These are phyloP conservation scores for Teratosphaeria zuluensis DNA, from an alignment of 2,329 filamentous ascomycete species.

Conservation along the genomic window DNA sequence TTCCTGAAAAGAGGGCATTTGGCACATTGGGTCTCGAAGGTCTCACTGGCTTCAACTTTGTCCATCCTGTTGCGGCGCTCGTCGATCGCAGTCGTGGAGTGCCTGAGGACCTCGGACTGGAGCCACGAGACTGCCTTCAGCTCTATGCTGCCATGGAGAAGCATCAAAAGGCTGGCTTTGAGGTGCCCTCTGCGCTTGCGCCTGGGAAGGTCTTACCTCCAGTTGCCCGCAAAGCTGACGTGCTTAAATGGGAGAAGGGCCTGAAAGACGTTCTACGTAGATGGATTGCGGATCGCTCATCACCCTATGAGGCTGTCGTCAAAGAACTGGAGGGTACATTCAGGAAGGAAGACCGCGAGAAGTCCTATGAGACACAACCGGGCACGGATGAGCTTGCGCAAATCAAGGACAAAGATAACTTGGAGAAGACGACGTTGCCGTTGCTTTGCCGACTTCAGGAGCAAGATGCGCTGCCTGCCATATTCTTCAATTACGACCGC, in stretches of 20 bases:
- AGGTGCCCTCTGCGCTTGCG: constrained; percentile 41
- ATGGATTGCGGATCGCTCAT: constrained; percentile 51
- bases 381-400: constrained; percentile 6
- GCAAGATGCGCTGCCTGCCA: constrained; percentile 58
- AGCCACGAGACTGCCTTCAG: constrained; percentile 59
- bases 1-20: constrained; percentile 35
- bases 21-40: constrained; percentile 39
- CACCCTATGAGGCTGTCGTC: constrained; percentile 45
- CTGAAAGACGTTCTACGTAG: constrained; percentile 49
- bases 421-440: constrained; percentile 43
- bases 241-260: constrained; percentile 53
- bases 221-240: constrained; percentile 54
- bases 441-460: constrained; percentile 52
- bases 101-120: constrained; percentile 58
- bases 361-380: constrained; percentile 13
- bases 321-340: constrained; percentile 35
- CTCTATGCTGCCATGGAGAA: constrained; percentile 57
- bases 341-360: constrained; percentile 14
- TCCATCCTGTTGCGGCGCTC: constrained; percentile 59
- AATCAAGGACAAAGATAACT: constrained; percentile 7
- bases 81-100: constrained; percentile 52
- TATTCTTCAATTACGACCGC: constrained; percentile 71
- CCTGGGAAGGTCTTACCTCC: constrained; percentile 42
- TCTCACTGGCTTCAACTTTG: constrained; percentile 43
- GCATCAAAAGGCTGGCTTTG: constrained; percentile 36